A percentile compares a stretch with the other conserved stretches of the same genome.
These are phyloP conservation scores for Calonectria ilicicola DNA, from an alignment of 2,329 filamentous ascomycete genomes.

Conservation along the genomic window DNA sequence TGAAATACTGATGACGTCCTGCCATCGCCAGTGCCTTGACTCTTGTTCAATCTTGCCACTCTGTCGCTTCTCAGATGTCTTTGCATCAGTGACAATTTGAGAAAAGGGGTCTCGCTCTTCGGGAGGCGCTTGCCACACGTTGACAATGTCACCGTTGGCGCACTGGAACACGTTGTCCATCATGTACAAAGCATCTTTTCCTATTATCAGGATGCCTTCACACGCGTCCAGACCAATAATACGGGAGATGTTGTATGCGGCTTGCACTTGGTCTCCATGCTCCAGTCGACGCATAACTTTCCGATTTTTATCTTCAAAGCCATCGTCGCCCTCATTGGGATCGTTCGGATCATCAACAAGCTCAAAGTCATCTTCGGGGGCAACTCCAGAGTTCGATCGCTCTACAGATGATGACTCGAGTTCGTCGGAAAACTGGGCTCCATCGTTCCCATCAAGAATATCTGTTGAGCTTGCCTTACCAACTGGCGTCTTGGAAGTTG, in stretches of 20 bases:
- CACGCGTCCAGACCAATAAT: constrained; percentile 94
- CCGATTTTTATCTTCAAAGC: constrained; percentile 96
- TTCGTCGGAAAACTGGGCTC: constrained; percentile 36
- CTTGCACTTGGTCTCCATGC: constrained; percentile 90
- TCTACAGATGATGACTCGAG: constrained; percentile 36
- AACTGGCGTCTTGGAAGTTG: constrained; percentile 29
- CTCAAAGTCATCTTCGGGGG: constrained; percentile 90
- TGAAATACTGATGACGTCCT: constrained; percentile 93
- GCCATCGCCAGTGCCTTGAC: constrained; percentile 92
- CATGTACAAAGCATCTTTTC: constrained; percentile 92
- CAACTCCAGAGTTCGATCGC: constrained; percentile 37
- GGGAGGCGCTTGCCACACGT: constrained; percentile 90
- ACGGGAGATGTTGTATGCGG: constrained; percentile 94
- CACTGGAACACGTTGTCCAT: constrained; percentile 97
- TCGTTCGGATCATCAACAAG: constrained; percentile 94
- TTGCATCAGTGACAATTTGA: constrained; percentile 84
- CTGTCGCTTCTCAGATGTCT: constrained; percentile 70
- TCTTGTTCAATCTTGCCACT: constrained; percentile 76
- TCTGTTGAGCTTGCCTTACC: constrained; percentile 15
- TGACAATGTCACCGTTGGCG: constrained; percentile 94
- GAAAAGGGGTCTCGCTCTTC: constrained; percentile 97
- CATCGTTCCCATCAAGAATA: constrained; percentile 36
- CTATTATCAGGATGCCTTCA: constrained; percentile 92
- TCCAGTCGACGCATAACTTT: constrained; percentile 97
- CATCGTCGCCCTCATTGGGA: constrained; percentile 77